A percentile compares a stretch with the other conserved stretches of the same genome.
phyloP scores from a whole-genome alignment of 2,329 filamentous ascomycete genomes.

The Mycosphaerella sp. region DNA sequence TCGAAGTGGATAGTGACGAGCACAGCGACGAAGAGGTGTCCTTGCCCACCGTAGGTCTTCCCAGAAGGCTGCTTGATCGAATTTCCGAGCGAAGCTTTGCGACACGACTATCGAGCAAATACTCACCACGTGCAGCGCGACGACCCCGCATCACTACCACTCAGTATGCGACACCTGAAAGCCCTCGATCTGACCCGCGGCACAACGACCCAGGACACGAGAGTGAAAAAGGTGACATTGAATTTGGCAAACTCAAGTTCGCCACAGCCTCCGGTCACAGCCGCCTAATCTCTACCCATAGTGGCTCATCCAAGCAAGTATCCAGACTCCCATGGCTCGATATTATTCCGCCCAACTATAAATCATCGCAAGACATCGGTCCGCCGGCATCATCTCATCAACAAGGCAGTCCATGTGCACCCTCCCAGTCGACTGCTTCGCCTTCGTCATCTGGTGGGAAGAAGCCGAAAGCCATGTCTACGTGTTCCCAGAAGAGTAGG shows the following conservation, averaged over 20 bases:
- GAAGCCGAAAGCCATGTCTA: not conserved
- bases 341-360: slow-evolving; percentile 9
- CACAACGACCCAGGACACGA: slow-evolving; percentile 1
- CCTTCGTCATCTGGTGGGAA: no score
- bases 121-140: slow-evolving; percentile 21
- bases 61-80: slow-evolving; percentile 11
- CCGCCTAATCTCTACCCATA: slow-evolving; percentile 6
- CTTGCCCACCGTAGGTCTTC: slow-evolving; percentile 19
- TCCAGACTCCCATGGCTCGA: slow-evolving; percentile 18
- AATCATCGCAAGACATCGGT: not conserved
- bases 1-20: slow-evolving; percentile 20
- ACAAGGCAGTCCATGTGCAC: not conserved
- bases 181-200: slow-evolving; percentile 32
- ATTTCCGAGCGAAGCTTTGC: slow-evolving; percentile 10
- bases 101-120: slow-evolving; percentile 6
- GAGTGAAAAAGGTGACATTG: not conserved
- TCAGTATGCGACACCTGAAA: slow-evolving; percentile 33
- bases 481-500: not conserved
- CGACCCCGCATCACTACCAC: slow-evolving; percentile 19
- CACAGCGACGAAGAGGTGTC: slow-evolving; percentile 20
- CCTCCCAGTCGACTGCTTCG: not conserved
- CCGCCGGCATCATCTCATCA: not conserved
- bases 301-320: slow-evolving; percentile 15
- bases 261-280: slow-evolving; percentile 13
- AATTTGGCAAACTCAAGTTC: slow-evolving; percentile 17